Evolutionary conservation across 352 stramenopile species (phyloP).

Genomic region (Globisporangium ultimum): DNA sequence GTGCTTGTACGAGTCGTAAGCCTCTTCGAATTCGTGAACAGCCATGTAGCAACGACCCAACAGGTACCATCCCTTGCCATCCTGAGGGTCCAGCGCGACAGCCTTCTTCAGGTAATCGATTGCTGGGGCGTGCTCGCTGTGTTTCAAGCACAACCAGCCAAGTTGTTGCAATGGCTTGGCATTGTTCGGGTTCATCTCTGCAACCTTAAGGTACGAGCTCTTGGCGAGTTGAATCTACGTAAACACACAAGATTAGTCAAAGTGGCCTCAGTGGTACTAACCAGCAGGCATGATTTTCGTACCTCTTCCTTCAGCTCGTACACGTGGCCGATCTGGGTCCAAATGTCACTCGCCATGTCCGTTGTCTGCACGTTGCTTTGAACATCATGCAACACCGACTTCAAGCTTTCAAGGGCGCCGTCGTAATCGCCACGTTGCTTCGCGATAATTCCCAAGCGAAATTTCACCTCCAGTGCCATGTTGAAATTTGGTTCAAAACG

Average conservation of each 20-base stretch:
- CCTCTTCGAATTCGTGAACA: constrained; percentile 87
- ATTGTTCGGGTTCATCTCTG: constrained; percentile 81
- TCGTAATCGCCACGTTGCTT: constrained; percentile 83
- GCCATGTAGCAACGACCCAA: constrained; percentile 90
- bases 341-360: constrained; percentile 85
- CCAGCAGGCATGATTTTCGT: background rate
- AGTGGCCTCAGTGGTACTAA: background rate
- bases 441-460: constrained; percentile 81
- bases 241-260: background rate
- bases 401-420: constrained; percentile 74
- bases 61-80: constrained; percentile 89
- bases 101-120: constrained; percentile 87
- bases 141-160: constrained; percentile 81
- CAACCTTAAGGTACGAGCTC: constrained; percentile 84
- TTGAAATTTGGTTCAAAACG: constrained; percentile 86
- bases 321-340: constrained; percentile 85
- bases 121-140: constrained; percentile 76
- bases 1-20: constrained; percentile 90
- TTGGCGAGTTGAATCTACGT: constrained; percentile 67
- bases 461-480: constrained; percentile 86
- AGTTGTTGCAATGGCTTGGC: constrained; percentile 83
- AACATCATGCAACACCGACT: constrained; percentile 77
- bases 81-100: constrained; percentile 71
- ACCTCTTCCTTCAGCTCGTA: constrained; percentile 83
- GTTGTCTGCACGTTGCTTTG: constrained; percentile 79